These are phyloP conservation scores for Backusella sp. DNA, from an alignment of 192 early-diverging fungal species.

Conservation along the genomic window DNA sequence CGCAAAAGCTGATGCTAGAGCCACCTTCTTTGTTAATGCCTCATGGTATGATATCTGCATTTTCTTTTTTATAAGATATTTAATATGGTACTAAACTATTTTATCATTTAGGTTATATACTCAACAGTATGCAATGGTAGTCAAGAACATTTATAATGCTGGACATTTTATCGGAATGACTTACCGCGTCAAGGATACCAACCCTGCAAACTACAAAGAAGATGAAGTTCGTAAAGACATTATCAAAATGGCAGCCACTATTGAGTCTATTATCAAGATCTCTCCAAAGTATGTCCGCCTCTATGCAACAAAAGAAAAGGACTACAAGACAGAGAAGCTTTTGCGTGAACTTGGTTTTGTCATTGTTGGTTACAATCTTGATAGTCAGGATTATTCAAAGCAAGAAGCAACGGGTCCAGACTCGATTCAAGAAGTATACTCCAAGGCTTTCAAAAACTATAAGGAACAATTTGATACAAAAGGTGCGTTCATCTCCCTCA, in stretches of 20 bases:
- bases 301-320: slow-evolving; percentile 38
- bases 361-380: slow-evolving; percentile 50
- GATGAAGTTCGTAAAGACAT: slow-evolving; percentile 44
- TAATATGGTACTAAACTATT: background rate
- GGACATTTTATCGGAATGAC: slow-evolving; percentile 57
- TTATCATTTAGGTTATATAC: slow-evolving; percentile 38
- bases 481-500: slow-evolving; percentile 45
- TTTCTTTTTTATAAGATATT: background rate
- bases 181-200: slow-evolving; percentile 47
- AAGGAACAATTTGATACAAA: slow-evolving; percentile 49
- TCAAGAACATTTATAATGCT: slow-evolving; percentile 47
- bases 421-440: slow-evolving; percentile 39
- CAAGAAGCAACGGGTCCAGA: slow-evolving; percentile 17
- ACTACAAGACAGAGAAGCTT: slow-evolving; percentile 39
- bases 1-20: slow-evolving; percentile 45
- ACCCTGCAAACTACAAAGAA: slow-evolving; percentile 38
- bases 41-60: slow-evolving; percentile 34
- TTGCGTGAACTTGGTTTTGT: slow-evolving; percentile 43
- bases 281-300: slow-evolving; percentile 54
- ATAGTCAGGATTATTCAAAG: slow-evolving; percentile 46
- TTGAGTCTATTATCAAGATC: slow-evolving; percentile 41
- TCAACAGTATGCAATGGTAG: slow-evolving; percentile 50
- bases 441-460: slow-evolving; percentile 40
- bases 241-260: slow-evolving; percentile 39
- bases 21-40: slow-evolving; percentile 50